phyloP scores from a whole-genome alignment of 139 green algal species.

The Trebouxia sp. region DNA sequence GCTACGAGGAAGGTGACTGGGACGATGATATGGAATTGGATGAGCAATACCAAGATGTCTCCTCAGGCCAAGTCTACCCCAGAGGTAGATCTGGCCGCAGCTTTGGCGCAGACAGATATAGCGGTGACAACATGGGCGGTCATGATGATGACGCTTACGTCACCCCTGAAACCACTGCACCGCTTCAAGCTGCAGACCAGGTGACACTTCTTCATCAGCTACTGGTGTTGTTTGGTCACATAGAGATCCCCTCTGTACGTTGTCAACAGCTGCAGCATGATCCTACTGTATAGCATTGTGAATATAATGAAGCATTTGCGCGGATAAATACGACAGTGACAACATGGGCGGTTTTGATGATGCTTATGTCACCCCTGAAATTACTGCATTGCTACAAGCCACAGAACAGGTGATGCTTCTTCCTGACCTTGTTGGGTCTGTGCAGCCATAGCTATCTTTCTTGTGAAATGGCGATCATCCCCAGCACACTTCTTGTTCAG shows the following conservation, averaged over 20 bases:
- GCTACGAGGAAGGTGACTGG: slow-evolving; percentile 4
- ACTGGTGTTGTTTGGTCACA: too few relatives aligned
- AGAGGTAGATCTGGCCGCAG: slow-evolving; percentile 3
- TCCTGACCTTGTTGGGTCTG: too few relatives aligned
- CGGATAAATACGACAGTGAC: too few relatives aligned
- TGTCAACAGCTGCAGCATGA: too few relatives aligned
- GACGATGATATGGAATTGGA: neutral
- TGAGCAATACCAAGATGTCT: neutral
- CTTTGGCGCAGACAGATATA: neutral
- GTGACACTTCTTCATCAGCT: neutral
- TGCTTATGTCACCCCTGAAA: neutral
- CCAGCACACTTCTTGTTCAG: too few relatives aligned
- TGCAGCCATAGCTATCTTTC: too few relatives aligned
- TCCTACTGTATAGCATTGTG: too few relatives aligned
- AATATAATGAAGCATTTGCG: too few relatives aligned
- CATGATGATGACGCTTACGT: neutral
- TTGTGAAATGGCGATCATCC: too few relatives aligned
- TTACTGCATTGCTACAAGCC: neutral
- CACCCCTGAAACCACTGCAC: slow-evolving; percentile 12
- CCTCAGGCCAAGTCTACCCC: neutral
- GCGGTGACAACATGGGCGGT: slow-evolving; percentile 1
- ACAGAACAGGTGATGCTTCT: neutral
- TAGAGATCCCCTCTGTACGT: too few relatives aligned
- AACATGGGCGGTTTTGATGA: neutral
- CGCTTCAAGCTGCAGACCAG: slow-evolving; percentile 6